Conservation (phyloP, 2,329 filamentous ascomycete genomes). For the Acephala macrosclerotiorum region DNA sequence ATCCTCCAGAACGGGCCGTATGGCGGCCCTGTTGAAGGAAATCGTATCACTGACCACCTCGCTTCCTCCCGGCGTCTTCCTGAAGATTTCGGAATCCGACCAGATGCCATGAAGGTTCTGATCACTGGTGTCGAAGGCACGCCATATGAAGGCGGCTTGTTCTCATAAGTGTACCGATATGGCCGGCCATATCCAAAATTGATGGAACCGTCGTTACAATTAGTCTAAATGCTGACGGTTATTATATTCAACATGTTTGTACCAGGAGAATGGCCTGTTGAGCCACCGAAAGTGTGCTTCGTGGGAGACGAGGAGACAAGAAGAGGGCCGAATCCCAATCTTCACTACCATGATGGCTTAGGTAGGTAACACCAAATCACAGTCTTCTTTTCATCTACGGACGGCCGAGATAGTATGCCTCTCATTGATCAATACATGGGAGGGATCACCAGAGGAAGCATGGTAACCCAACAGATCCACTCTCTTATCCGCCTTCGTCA, state of each 20-base stretch:
- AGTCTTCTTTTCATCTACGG: background rate
- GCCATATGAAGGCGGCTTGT: constrained; percentile 36
- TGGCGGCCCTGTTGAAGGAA: constrained; percentile 32
- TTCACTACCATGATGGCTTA: constrained; percentile 22
- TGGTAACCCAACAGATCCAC: constrained; percentile 37
- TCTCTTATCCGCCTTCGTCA: constrained; percentile 34
- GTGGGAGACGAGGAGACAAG: constrained; percentile 28
- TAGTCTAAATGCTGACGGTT: background rate
- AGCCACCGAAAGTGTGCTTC: constrained; percentile 32
- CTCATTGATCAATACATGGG: constrained; percentile 18
- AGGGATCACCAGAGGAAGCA: constrained; percentile 19
- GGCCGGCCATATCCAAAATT: background rate
- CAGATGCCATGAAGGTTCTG: constrained; percentile 37
- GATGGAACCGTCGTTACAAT: background rate
- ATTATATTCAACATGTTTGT: constrained; percentile 34
- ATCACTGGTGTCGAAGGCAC: constrained; percentile 34
- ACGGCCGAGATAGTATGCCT: constrained; percentile 7
- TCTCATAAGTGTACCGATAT: constrained; percentile 27
- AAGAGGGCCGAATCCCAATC: constrained; percentile 33
- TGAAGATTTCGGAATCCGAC: constrained; percentile 36
- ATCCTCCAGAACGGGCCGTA: background rate
- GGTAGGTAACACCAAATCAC: background rate
- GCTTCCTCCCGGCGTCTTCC: constrained; percentile 34
- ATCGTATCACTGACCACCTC: constrained; percentile 36
- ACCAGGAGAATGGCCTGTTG: constrained; percentile 28